Percentiles rank a stretch among this genome's conserved stretches.
Conservation (phyloP, 192 early-diverging fungal species). For the Coemansia sp. region DNA sequence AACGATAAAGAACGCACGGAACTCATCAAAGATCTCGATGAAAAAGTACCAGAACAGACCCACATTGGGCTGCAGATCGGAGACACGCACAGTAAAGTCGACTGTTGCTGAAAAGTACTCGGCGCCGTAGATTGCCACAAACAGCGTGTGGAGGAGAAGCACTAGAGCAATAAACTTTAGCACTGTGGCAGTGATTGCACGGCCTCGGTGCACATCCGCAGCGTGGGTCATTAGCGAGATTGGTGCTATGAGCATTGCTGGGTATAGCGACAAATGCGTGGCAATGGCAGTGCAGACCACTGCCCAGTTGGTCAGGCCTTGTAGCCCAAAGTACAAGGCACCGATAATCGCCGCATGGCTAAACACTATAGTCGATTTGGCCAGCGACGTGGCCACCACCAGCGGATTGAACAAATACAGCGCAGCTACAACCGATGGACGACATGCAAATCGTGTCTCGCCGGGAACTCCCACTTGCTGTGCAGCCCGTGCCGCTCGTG, state of each 20-base stretch:
- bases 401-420: constrained; percentile 81
- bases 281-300: constrained; percentile 79
- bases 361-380: constrained; percentile 73
- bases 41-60: constrained; percentile 99
- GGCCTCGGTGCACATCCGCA: background rate
- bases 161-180: constrained; percentile 16
- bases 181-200: constrained; percentile 5
- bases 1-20: constrained; percentile 87
- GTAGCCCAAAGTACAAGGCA: constrained; percentile 67
- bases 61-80: constrained; percentile 93
- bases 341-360: constrained; percentile 73
- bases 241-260: constrained; percentile 71
- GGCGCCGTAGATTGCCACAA: constrained; percentile 20
- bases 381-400: constrained; percentile 72
- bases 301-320: constrained; percentile 51
- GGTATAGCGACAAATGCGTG: constrained; percentile 85
- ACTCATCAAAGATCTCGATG: constrained; percentile 99
- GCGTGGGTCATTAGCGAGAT: constrained; percentile 27
- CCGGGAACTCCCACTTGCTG: constrained; percentile 28
- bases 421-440: constrained; percentile 44
- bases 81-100: constrained; percentile 61
- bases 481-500: constrained; percentile 24
- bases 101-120: constrained; percentile 39
- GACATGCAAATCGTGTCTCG: constrained; percentile 45
- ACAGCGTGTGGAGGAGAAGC: constrained; percentile 24